Base-by-base conservation (phyloP, 257 asterid genomes). In the Fraxinus excelsior region DNA sequence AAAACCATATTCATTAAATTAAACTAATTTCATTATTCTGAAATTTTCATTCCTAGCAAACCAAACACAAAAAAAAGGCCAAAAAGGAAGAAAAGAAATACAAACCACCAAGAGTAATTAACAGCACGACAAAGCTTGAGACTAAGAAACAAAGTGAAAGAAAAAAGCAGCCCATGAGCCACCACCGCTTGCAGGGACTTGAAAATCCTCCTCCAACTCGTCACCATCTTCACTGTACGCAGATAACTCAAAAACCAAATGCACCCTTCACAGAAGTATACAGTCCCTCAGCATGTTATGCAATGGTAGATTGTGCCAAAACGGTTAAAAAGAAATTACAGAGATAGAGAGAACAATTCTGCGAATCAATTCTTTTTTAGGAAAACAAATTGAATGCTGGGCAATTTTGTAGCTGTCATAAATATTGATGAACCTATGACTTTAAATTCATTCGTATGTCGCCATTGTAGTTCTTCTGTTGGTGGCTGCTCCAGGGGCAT, bases 141-240 rank as follows among this genome's bases (percentile, higher is more conserved):
- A 53, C 92, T 85, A 49, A 95, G 97, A 67, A 89, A 42, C 70
- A 91, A 75, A 51, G 99, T 93, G 87, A 93, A 93, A 58, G 82
- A 66, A 76, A 95, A 88, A 74, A 91, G 96, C 84, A 89, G 82
- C 42, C 97, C 94, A 80, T 95, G 98, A 71, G 98, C 99, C 77
- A 85, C 73, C 80, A 88, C 84, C 46, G 92, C 95, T 80, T 91
- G 98, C 38, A 89, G 76, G 11, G 97, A 89, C 94, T 93, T 91
- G 65, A 90, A 86, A 51, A 95, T 85, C 83, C 96, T 90, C 77
- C 96, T 42, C 51, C 51, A 87, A 69, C 84, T 87, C 94, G 84
- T 86, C 84, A 82, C 83, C 58, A 56, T 79, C 28, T 29, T 34
- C 71, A n/a, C 65, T n/a, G 65, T 6, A 7, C 65, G 65, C 65